These are phyloP conservation scores for Gossypium anomalum DNA, from an alignment of 345 rosid species.

Conservation along the genomic window DNA sequence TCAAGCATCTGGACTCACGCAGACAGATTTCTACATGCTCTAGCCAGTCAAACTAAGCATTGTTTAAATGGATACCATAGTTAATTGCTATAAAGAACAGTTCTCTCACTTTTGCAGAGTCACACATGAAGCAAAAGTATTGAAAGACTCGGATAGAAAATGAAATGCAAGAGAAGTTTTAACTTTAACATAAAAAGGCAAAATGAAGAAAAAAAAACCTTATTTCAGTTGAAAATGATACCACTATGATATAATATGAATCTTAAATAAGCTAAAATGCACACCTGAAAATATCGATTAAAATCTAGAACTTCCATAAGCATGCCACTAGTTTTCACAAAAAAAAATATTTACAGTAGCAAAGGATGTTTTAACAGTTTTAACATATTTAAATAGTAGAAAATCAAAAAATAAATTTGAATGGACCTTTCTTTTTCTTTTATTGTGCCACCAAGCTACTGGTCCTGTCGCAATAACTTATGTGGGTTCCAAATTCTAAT, in stretches of 20 bases:
- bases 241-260: background rate
- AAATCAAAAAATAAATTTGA: background rate
- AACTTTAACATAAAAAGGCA: background rate
- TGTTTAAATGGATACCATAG: background rate
- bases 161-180: background rate
- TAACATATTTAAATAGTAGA: background rate
- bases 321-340: background rate
- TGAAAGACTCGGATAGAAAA: background rate
- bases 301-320: background rate
- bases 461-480: too few relatives aligned
- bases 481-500: too few relatives aligned
- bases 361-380: background rate
- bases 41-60: background rate
- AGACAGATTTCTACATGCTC: background rate
- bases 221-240: background rate
- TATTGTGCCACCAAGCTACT: too few relatives aligned
- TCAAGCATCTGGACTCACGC: background rate
- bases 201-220: background rate
- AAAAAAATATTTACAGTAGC: background rate
- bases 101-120: background rate
- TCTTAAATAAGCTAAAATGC: background rate
- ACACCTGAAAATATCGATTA: background rate
- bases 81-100: background rate
- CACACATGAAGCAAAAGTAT: background rate
- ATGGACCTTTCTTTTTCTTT: too few relatives aligned